Evolutionary conservation across 768 basidiomycete genomes (phyloP).

Genomic region (Trametes coccinea): DNA sequence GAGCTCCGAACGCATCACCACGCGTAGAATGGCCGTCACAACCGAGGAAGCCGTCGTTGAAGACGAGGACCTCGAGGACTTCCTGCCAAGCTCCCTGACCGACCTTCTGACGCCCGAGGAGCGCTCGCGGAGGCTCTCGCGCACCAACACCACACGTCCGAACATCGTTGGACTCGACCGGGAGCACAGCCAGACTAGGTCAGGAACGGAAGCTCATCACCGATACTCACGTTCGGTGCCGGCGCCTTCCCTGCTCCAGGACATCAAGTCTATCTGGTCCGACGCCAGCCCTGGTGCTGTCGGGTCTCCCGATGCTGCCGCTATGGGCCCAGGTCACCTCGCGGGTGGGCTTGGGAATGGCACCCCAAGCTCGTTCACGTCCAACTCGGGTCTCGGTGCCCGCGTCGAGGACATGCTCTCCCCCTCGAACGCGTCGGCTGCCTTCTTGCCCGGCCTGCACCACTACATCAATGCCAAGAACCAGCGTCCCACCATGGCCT

Average conservation of each 20-base stretch:
- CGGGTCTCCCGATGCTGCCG: slow-evolving; percentile 38
- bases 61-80: slow-evolving; percentile 84
- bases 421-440: slow-evolving; percentile 80
- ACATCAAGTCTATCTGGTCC: slow-evolving; percentile 81
- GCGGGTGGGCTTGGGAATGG: slow-evolving; percentile 37
- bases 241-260: slow-evolving; percentile 71
- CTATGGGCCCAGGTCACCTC: slow-evolving; percentile 19
- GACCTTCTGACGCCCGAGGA: slow-evolving; percentile 91
- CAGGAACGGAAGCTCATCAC: slow-evolving; percentile 45
- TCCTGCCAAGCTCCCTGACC: slow-evolving; percentile 84
- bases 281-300: slow-evolving; percentile 41
- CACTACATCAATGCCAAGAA: slow-evolving; percentile 59
- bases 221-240: slow-evolving; percentile 85
- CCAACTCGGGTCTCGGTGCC: slow-evolving; percentile 41
- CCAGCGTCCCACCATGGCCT: slow-evolving; percentile 31
- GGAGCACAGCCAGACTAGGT: slow-evolving; percentile 26
- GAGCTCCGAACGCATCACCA: slow-evolving; percentile 29
- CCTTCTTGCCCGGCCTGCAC: slow-evolving; percentile 75
- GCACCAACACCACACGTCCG: slow-evolving; percentile 53
- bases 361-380: slow-evolving; percentile 56
- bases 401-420: slow-evolving; percentile 47
- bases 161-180: slow-evolving; percentile 21
- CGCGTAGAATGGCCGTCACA: slow-evolving; percentile 19
- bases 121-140: slow-evolving; percentile 76
- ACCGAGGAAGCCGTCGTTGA: slow-evolving; percentile 48